phyloP scores from a whole-genome alignment of 1,284 basidiomycete species.

The Psilocybe mexicana region DNA sequence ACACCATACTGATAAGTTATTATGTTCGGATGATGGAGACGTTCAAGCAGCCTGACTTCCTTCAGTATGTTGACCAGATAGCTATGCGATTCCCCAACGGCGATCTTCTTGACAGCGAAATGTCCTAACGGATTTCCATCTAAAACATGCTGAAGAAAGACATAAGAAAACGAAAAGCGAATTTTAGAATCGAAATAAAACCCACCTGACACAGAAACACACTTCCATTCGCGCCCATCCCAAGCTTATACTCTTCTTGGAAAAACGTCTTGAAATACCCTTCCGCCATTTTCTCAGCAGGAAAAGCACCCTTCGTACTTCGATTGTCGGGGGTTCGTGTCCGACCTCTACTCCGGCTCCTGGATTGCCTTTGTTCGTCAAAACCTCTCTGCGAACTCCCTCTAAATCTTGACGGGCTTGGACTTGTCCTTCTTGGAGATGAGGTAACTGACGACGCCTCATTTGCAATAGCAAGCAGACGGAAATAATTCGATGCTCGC shows the following conservation, averaged over 20 bases:
- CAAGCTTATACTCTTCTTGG: conserved; percentile 80
- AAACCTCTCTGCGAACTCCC: neutral
- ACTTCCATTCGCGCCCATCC: conserved; percentile 90
- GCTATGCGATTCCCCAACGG: conserved; percentile 84
- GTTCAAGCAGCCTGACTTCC: conserved; percentile 72
- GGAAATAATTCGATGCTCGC: conserved; percentile 73
- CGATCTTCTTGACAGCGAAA: conserved; percentile 95
- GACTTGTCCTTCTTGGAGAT: conserved; percentile 39
- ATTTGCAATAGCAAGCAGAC: conserved; percentile 68
- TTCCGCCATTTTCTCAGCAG: conserved; percentile 71
- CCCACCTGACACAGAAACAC: conserved; percentile 85
- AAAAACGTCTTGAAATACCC: conserved; percentile 89
- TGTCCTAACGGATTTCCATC: conserved; percentile 78
- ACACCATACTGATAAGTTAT: conserved; percentile 78
- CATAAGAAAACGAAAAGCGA: neutral
- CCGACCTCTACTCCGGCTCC: conserved; percentile 4
- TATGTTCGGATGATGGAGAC: conserved; percentile 89
- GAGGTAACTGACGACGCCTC: conserved; percentile 62
- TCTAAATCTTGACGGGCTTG: conserved; percentile 12
- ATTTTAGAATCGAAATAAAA: conserved; percentile 2
- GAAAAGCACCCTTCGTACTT: conserved; percentile 42
- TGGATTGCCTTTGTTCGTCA: neutral
- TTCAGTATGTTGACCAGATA: conserved; percentile 82
- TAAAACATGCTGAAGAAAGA: conserved; percentile 64
- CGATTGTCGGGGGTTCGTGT: conserved; percentile 12